Evolutionary conservation across 169 alveolate species (phyloP).

Genomic region (Plasmodium knowlesi): DNA sequence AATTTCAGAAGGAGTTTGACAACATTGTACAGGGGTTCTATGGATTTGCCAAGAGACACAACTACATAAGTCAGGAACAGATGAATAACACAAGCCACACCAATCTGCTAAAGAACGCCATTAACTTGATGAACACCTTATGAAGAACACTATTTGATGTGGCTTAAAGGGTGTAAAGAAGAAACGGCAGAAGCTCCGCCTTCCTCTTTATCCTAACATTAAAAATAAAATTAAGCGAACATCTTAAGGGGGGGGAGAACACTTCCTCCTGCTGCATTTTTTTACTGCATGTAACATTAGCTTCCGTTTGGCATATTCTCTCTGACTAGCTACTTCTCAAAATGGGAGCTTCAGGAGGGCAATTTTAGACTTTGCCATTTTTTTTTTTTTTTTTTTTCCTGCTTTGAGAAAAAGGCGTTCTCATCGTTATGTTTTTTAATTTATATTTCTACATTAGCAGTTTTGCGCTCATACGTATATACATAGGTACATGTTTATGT

Average conservation of each 20-base stretch:
- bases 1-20: conserved; percentile 1
- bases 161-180: background rate
- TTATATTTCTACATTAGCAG: background rate
- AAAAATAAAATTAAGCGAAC: background rate
- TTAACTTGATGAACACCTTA: conserved; percentile 1
- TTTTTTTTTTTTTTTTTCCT: background rate
- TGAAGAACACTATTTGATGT: background rate
- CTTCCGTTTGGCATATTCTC: background rate
- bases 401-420: background rate
- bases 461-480: background rate
- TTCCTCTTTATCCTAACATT: background rate
- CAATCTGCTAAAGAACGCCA: background rate
- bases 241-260: background rate
- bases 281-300: background rate
- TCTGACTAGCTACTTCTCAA: background rate
- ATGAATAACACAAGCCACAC: background rate
- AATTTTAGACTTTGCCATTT: background rate
- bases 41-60: conserved; percentile 40
- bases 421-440: background rate
- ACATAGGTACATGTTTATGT: background rate
- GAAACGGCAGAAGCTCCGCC: background rate
- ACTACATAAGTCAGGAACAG: background rate
- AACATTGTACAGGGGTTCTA: conserved; percentile 5
- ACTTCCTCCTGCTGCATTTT: background rate
- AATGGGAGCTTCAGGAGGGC: background rate